Base-by-base conservation (phyloP, 331 rosid species). In the Phaseolus coccineus region DNA sequence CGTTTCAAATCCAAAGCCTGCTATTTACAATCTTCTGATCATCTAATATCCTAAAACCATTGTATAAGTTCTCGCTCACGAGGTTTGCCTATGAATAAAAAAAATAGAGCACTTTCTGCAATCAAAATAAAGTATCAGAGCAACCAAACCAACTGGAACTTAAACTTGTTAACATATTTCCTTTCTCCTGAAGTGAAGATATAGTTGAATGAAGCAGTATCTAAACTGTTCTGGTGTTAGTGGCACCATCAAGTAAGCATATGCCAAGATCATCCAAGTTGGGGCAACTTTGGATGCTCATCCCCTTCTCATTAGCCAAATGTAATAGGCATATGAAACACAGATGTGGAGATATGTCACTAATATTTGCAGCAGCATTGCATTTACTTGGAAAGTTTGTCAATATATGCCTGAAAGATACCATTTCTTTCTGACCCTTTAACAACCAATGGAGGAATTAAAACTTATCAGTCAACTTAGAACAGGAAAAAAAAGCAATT, bases 301-400 rank as follows among this genome's bases (percentile, higher is more conserved):
- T 22, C 48, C 85, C 88, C 40, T 79, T 75, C 82, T 85, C 88
- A 75, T 82, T 82, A 47, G 88, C 88, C 80, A 85, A 82, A 82
- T 85, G 88, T 86, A 85, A 79, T 47, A 85, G 82, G 77, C 88
- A 82, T 75, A 85, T 79, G 61, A 85, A 85, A 80, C 86, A 85
- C 82, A 92, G 44, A 75, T 94, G 97, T 28, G 98, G 93, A 65
- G 97, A 92, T 78, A 90, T 85, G 76, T 91, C 96, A 4, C 76
- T 71, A 40, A 84, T 68, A 11, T 86, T 76, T 77, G 84, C 83
- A 48, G 91, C 93, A 57, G 96, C 96, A 39, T 71, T 80, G 89
- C 89, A 90, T 65, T 84, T 91, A 5, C 77, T 63, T 15, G 96
- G 97, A 83, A 94, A 84, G 72, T 71, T 80, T 88, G 89, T 85